Conservation (phyloP, 140 eudicot genomes). For the Cichorium intybus region DNA sequence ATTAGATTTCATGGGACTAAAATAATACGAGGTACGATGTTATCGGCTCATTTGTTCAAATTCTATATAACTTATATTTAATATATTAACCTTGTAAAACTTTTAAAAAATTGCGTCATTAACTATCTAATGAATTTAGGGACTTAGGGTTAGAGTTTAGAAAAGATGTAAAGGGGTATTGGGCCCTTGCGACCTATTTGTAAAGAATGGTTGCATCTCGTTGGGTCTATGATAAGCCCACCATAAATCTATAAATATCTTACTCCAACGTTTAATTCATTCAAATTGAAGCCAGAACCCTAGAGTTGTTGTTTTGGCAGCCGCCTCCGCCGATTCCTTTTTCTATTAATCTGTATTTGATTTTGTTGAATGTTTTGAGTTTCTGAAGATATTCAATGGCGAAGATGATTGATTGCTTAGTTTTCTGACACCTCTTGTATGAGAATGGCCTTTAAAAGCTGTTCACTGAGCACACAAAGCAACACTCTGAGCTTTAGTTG, state of each 20-base stretch:
- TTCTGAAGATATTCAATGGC: neutral
- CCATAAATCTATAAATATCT: constrained; percentile 8
- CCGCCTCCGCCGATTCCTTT: neutral
- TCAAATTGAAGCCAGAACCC: constrained; percentile 9
- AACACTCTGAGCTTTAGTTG: constrained; percentile 37
- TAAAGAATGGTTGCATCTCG: neutral
- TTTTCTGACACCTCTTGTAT: constrained; percentile 77
- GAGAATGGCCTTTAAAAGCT: constrained; percentile 40
- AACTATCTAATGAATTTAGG: no score
- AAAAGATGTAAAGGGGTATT: neutral
- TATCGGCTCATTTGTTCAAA: no score
- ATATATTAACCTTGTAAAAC: no score
- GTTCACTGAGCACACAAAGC: constrained; percentile 55
- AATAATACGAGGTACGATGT: no score
- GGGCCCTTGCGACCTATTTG: neutral
- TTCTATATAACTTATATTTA: no score
- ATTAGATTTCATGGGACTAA: no score
- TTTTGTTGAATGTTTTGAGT: neutral
- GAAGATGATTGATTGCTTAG: constrained; percentile 39
- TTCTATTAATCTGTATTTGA: neutral
- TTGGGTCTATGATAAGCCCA: constrained; percentile 17
- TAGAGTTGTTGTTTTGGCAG: neutral
- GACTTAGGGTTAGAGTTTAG: no score
- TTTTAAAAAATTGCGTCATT: no score
- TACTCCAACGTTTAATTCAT: neutral